Base-by-base conservation (phyloP, 2,329 filamentous ascomycete species). In the Sporothrix sp. region DNA sequence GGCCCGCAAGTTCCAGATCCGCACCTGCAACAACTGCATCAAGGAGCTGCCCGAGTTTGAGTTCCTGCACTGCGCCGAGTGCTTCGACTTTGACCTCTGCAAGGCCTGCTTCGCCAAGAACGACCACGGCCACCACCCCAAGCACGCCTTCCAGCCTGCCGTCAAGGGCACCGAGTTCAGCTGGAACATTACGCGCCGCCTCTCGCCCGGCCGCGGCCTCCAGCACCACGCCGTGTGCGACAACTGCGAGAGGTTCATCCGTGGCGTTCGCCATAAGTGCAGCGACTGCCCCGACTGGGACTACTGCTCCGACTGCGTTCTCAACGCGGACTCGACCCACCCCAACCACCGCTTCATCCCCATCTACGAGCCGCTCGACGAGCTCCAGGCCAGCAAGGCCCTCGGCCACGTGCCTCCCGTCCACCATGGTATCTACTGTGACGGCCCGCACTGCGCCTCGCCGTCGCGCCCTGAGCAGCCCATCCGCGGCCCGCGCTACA, bases 251-350 rank as follows among this genome's bases (percentile, higher is more conserved):
- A 84, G 82, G 75, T 82, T 81, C 65, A 93, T 98, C 61, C 75
- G 77, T 59, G 94, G 93, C 59, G 76, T 95, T 52, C 91, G 93
- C 59, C 85, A 97, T 78, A 98, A 98, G 76, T 98, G 93, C 66
- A 75, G 97, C 57, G 84, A 88, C 65, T 98, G 93, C 72, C 93
- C 94, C 38, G 93, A 98, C 67, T 98, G 88, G 85, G 93, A 98
- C 63, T 97, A 87, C 70, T 98, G 93, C 73, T 75, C 77, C 21
- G 72, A 79, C 8, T 98, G 94, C 68, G 67, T 87, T 52, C 69
- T 74, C 59, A 79, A 75, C 58, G 84, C 87, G 39, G 67, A 69
- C 54, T 75, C 80, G 60, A 80, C 77, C 45, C 94, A 98, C 65
- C 81, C 87, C 16, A 75, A 78, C 51, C 93, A 98, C 67, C 85